A percentile compares a stretch with the other conserved stretches of the same genome.
These are phyloP conservation scores for Oenanthe sinensis DNA, from an alignment of 129 eudicot genomes.

Conservation along the genomic window DNA sequence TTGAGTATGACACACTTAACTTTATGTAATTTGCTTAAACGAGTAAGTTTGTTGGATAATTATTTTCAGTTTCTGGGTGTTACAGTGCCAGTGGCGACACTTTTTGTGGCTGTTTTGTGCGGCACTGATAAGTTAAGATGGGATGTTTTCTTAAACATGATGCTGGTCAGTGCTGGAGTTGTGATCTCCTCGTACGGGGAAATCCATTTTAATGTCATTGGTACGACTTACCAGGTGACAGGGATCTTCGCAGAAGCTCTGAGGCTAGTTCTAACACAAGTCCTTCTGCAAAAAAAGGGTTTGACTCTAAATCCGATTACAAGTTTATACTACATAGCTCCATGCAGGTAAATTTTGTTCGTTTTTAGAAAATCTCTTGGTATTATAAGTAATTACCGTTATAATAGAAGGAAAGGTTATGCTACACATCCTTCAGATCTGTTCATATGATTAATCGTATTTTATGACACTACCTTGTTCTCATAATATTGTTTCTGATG, in stretches of 20 bases:
- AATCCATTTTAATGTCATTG: constrained; percentile 85
- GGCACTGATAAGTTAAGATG: constrained; percentile 96
- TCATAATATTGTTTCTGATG: background rate
- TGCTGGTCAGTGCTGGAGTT: constrained; percentile 92
- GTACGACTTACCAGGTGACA: constrained; percentile 86
- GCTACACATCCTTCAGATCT: background rate
- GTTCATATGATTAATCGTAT: background rate
- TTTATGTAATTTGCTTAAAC: constrained; percentile 4
- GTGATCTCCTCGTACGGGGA: constrained; percentile 95
- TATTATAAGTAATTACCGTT: background rate
- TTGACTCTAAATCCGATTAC: constrained; percentile 86
- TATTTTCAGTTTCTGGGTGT: constrained; percentile 10
- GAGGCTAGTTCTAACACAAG: constrained; percentile 91
- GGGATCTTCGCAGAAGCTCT: constrained; percentile 98
- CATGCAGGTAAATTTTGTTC: constrained; percentile 71
- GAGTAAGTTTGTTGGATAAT: background rate
- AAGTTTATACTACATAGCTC: constrained; percentile 95
- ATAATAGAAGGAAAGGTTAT: background rate
- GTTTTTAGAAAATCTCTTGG: background rate
- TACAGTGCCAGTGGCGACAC: constrained; percentile 99
- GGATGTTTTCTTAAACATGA: constrained; percentile 82
- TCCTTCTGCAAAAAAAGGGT: constrained; percentile 93
- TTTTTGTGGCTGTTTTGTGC: constrained; percentile 88
- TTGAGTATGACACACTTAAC: constrained; percentile 52
- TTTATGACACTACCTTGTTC: background rate